phyloP scores from a whole-genome alignment of 371 early-diverging fungal genomes.

The Amoeboaphelidium protococcarum region DNA sequence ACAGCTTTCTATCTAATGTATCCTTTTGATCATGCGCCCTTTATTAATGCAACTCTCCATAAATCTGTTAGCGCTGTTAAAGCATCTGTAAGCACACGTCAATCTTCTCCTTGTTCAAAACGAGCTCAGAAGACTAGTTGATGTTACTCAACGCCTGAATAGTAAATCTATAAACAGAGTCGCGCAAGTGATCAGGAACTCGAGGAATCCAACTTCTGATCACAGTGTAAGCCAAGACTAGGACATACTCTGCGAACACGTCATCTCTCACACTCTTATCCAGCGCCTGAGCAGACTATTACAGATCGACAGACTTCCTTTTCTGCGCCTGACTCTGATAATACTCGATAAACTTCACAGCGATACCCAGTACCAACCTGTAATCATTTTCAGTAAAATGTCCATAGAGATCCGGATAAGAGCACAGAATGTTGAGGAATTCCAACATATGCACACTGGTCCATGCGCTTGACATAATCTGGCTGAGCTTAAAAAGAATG shows the following conservation, averaged over 20 bases:
- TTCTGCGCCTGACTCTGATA: slow-evolving; percentile 21
- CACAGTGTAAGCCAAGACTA: slow-evolving; percentile 3
- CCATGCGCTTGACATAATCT: slow-evolving; percentile 48
- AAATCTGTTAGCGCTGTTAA: too few species aligned
- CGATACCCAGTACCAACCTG: slow-evolving; percentile 68
- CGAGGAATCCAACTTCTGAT: slow-evolving; percentile 8
- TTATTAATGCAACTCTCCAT: too few species aligned
- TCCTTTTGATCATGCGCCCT: too few species aligned
- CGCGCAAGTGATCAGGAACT: background rate
- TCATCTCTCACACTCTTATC: slow-evolving; percentile 6
- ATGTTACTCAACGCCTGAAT: too few species aligned
- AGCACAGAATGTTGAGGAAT: slow-evolving; percentile 55
- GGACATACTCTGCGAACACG: slow-evolving; percentile 3
- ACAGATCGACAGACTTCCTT: slow-evolving; percentile 4
- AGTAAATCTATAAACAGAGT: background rate
- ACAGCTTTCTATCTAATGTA: too few species aligned
- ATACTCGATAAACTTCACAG: slow-evolving; percentile 57
- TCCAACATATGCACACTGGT: slow-evolving; percentile 66
- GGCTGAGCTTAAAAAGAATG: slow-evolving; percentile 41
- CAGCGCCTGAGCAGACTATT: slow-evolving; percentile 4
- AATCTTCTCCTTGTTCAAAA: too few species aligned
- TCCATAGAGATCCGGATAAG: slow-evolving; percentile 44
- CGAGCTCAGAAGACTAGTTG: too few species aligned
- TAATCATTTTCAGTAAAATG: slow-evolving; percentile 60
- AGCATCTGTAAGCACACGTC: too few species aligned